Evolutionary conservation across 2,329 filamentous ascomycete genomes (phyloP), one percentile per base, ranked within the genome.

Genomic region (Arachnopeziza araneosa): DNA sequence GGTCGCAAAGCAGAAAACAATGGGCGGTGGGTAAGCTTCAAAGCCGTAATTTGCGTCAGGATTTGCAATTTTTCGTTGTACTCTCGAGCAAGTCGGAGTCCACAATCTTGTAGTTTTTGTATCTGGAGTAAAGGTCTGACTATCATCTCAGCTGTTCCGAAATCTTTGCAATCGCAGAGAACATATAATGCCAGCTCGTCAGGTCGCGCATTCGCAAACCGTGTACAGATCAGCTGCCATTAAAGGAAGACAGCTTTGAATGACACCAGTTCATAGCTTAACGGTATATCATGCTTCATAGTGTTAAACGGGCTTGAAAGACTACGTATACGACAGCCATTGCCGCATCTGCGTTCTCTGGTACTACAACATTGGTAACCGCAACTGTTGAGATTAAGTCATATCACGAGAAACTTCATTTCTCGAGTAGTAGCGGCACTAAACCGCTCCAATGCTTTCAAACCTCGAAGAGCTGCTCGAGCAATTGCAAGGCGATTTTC

Each of bases 171-270:
- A 26, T 60, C 58, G 26, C 53, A 56, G 22, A 52, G 56, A 24
- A 60, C 30, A 30, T 60, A 60, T 24, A 60, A 50, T 8, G 53
- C 51, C 12, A 60, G 58, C n/a, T 60, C 24, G 9, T 54, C 49
- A 17, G 58, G 53, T n/a, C 49, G 53, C 51, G 52, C 49, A 49
- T 24, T 56, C 49, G 58, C 49, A n/a, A 52, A 56, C 53, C 54
- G 58, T 9, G 36, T 36, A 56, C 58, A 60, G 50, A 60, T 53
- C 24, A 26, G 21, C 24, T 36, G 36, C 58, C 58, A 60, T n/a
- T 56, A 7, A 30, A 49, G 23, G 52, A 53, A 52, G 17, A 60
- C 21, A 22, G 50, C 48, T 49, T 56, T 26, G 24, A 52, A 32
- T 26, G 26, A 54, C 49, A 26, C 10, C 22, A 52, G 54, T 17